Conservation (phyloP, 352 stramenopile genomes). For the Phytophthora podocarpi region DNA sequence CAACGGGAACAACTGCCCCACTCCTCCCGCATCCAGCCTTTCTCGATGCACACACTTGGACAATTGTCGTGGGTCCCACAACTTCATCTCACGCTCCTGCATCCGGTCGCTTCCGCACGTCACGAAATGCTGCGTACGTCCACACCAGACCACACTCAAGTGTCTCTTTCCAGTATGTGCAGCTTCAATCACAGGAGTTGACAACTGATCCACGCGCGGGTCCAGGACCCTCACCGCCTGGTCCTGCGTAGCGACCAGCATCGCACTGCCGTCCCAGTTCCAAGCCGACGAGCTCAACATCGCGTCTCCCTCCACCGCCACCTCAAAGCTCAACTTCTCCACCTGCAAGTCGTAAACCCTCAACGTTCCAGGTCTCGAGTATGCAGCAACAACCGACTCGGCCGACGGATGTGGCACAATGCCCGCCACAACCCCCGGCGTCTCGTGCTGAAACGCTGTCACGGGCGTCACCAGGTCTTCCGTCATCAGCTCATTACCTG, state of each 20-base stretch:
- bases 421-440: constrained; percentile 25
- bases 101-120: constrained; percentile 66
- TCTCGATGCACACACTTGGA: constrained; percentile 59
- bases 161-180: constrained; percentile 56
- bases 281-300: constrained; percentile 48
- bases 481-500: constrained; percentile 21
- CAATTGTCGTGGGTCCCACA: constrained; percentile 75
- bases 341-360: constrained; percentile 52
- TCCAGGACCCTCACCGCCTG: constrained; percentile 62
- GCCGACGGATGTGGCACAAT: constrained; percentile 67
- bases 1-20: constrained; percentile 69
- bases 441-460: constrained; percentile 27
- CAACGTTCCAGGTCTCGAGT: constrained; percentile 42
- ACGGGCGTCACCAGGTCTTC: constrained; percentile 37
- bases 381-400: constrained; percentile 45
- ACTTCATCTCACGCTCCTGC: constrained; percentile 78
- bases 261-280: constrained; percentile 73
- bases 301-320: constrained; percentile 12
- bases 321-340: constrained; percentile 30
- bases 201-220: constrained; percentile 38
- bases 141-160: constrained; percentile 65
- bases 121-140: constrained; percentile 53
- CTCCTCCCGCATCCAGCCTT: constrained; percentile 62
- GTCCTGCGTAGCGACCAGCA: constrained; percentile 49
- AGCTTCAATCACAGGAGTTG: constrained; percentile 21